phyloP scores from a whole-genome alignment of 192 early-diverging fungal species.

The Endogone sp. region DNA sequence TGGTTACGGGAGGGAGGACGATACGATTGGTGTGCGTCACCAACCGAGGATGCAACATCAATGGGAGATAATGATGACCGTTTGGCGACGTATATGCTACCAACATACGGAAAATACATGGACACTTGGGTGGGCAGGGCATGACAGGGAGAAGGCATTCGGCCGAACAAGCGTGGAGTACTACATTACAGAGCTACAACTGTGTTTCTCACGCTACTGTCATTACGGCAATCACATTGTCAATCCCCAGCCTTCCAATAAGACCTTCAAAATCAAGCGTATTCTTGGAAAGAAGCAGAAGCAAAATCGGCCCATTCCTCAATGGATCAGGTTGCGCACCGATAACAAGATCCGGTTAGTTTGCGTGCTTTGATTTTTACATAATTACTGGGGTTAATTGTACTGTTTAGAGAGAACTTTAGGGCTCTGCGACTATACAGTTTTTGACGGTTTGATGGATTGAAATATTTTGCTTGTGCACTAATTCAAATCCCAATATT shows the following conservation, averaged over 20 bases:
- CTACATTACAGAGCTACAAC: not conserved
- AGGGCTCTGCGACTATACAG: not conserved
- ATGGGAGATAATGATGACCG: too few relatives aligned
- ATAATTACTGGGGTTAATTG: not conserved
- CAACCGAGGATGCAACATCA: too few relatives aligned
- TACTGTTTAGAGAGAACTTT: not conserved
- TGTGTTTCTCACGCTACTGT: not conserved
- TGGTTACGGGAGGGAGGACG: not conserved
- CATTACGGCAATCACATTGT: not conserved
- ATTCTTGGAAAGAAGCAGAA: slow-evolving; percentile 97
- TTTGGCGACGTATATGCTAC: too few relatives aligned
- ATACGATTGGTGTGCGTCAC: too few relatives aligned
- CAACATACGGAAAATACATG: too few relatives aligned
- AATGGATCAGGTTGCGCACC: slow-evolving; percentile 96
- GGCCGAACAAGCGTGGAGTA: not conserved
- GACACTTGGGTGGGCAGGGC: too few relatives aligned
- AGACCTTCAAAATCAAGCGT: slow-evolving; percentile 96
- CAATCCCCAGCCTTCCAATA: slow-evolving; percentile 83
- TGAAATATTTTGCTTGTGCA: too few relatives aligned
- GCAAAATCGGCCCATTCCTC: slow-evolving; percentile 98
- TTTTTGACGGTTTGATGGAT: not conserved
- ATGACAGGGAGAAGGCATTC: not conserved
- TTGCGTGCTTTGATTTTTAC: not conserved
- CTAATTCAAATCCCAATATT: too few relatives aligned
- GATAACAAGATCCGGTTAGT: slow-evolving; percentile 85